phyloP scores from a whole-genome alignment of 352 stramenopile genomes.

The Phytopythium ostracodes region DNA sequence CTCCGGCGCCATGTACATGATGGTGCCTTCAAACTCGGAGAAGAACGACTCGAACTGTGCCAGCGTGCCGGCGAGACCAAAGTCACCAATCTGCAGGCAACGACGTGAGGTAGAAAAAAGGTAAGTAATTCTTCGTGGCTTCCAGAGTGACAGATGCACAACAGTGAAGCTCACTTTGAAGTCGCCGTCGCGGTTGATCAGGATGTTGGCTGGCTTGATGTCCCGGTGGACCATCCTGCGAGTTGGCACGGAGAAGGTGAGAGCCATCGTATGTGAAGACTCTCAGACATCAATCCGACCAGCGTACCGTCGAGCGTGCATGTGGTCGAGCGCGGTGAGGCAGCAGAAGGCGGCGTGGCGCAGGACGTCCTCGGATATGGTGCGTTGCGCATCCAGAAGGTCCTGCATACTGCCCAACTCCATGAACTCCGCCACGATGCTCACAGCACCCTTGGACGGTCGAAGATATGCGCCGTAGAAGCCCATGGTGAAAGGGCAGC shows the following conservation, averaged over 20 bases:
- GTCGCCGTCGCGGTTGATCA: conserved; percentile 80
- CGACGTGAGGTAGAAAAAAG: too few relatives aligned
- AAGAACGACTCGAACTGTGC: conserved; percentile 77
- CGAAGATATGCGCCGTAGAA: conserved; percentile 89
- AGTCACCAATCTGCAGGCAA: conserved; percentile 58
- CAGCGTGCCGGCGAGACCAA: conserved; percentile 72
- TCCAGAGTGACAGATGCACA: too few relatives aligned
- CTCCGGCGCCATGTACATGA: conserved; percentile 95
- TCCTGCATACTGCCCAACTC: conserved; percentile 87
- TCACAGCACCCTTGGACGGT: conserved; percentile 64
- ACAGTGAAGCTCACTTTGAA: conserved; percentile 51
- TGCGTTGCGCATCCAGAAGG: conserved; percentile 40
- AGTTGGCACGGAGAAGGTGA: not conserved
- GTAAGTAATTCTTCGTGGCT: too few relatives aligned
- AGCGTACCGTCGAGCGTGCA: conserved; percentile 66
- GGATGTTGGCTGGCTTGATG: conserved; percentile 90
- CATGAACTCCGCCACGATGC: conserved; percentile 93
- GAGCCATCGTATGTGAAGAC: too few relatives aligned
- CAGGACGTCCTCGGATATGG: conserved; percentile 54
- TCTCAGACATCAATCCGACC: conserved; percentile 9
- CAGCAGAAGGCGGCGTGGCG: conserved; percentile 80
- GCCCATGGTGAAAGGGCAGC: conserved; percentile 79
- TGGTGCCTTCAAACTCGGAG: conserved; percentile 87
- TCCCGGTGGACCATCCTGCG: conserved; percentile 82
- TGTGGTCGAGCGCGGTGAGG: conserved; percentile 76